These are phyloP conservation scores for Gynochthodes officinalis DNA, from an alignment of 257 asterid species.

Conservation along the genomic window DNA sequence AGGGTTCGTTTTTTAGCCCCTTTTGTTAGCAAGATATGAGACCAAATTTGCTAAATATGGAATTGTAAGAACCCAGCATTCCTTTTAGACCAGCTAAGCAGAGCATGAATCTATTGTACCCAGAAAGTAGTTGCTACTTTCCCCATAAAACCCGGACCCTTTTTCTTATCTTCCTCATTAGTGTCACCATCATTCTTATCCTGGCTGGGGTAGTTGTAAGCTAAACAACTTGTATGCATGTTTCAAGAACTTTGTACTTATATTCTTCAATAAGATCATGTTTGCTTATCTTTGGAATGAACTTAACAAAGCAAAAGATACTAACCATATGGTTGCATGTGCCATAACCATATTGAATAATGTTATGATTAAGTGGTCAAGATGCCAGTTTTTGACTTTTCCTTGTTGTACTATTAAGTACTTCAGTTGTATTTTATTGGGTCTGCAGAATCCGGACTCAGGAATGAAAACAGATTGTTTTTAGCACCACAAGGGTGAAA, in stretches of 20 bases:
- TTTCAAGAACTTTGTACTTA: not conserved
- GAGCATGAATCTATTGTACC: not conserved
- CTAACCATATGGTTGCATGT: slow-evolving; percentile 28
- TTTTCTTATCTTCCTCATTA: not conserved
- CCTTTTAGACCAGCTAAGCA: not conserved
- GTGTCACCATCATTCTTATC: not conserved
- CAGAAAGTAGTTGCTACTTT: slow-evolving; percentile 4
- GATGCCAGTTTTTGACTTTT: not conserved
- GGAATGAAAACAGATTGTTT: not conserved
- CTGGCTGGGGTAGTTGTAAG: slow-evolving; percentile 10
- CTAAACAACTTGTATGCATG: not conserved
- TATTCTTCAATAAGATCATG: slow-evolving; percentile 5
- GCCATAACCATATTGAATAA: slow-evolving; percentile 4
- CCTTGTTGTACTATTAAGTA: not conserved
- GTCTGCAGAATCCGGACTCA: not conserved
- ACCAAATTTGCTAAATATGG: not conserved
- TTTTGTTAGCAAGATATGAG: not conserved
- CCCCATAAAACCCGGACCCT: not conserved
- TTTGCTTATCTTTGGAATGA: not conserved
- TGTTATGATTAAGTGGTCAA: not conserved
- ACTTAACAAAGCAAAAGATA: not conserved
- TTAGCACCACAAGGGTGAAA: not conserved
- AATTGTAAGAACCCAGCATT: not conserved
- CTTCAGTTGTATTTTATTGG: not conserved
- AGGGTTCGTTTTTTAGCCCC: not conserved